A percentile compares a stretch with the other conserved stretches of the same genome.
phyloP scores from a whole-genome alignment of 352 stramenopile species.

The Phytopythium chamaehyphon region DNA sequence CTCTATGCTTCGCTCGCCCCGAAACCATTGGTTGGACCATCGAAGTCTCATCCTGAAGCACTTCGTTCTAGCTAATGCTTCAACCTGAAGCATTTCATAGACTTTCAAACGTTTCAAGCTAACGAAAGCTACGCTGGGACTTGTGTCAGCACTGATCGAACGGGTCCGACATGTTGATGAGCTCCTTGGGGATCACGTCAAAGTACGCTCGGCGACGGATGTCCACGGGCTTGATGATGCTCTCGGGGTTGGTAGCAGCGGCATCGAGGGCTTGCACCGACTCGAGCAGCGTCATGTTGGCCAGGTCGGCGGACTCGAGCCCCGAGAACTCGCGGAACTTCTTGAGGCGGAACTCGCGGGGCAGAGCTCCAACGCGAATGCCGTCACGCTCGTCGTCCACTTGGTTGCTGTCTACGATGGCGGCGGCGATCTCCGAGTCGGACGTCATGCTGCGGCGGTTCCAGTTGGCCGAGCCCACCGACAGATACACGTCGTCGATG shows the following conservation, averaged over 20 bases:
- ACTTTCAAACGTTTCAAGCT: too few relatives aligned
- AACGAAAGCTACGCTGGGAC: not conserved
- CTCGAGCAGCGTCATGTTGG: slow-evolving; percentile 38
- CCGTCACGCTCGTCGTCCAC: slow-evolving; percentile 19
- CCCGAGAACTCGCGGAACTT: slow-evolving; percentile 61
- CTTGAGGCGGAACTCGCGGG: slow-evolving; percentile 42
- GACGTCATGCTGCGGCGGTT: slow-evolving; percentile 64
- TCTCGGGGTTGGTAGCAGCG: slow-evolving; percentile 12
- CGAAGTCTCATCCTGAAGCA: too few relatives aligned
- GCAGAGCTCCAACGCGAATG: slow-evolving; percentile 29
- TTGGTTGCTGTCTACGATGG: slow-evolving; percentile 39
- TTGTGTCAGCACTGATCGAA: slow-evolving; percentile 13
- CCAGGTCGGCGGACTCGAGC: slow-evolving; percentile 26
- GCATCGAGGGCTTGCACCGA: slow-evolving; percentile 32
- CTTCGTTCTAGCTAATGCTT: too few relatives aligned
- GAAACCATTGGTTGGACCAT: too few relatives aligned
- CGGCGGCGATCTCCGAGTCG: slow-evolving; percentile 53
- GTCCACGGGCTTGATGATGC: slow-evolving; percentile 25
- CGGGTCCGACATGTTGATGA: slow-evolving; percentile 27
- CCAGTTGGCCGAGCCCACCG: slow-evolving; percentile 58
- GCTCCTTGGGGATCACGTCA: slow-evolving; percentile 22
- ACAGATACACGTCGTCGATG: slow-evolving; percentile 66
- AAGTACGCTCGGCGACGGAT: slow-evolving; percentile 27
- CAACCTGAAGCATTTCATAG: too few relatives aligned
- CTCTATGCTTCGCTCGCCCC: too few relatives aligned